Evolutionary conservation across 257 asterid genomes (phyloP).

Genomic region (Misopates orontium): DNA sequence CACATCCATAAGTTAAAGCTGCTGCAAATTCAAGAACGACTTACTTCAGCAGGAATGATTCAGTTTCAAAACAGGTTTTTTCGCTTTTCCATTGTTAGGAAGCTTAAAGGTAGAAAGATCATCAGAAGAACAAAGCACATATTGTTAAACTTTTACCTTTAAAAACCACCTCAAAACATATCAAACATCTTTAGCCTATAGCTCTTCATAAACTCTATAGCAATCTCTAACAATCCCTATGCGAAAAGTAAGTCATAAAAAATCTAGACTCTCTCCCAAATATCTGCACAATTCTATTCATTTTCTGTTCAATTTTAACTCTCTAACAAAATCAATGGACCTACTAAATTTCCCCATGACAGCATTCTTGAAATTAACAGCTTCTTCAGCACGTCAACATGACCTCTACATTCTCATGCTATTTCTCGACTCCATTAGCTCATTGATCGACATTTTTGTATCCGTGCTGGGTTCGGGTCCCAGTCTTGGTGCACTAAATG

Average conservation of each 20-base stretch:
- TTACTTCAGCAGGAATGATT: no score
- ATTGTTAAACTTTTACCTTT: no score
- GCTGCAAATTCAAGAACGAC: no score
- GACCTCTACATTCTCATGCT: conserved; percentile 73
- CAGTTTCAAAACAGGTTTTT: no score
- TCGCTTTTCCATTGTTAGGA: not conserved
- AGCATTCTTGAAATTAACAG: conserved; percentile 59
- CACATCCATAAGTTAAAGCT: no score
- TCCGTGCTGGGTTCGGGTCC: conserved; percentile 56
- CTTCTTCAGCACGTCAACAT: conserved; percentile 60
- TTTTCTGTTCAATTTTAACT: not conserved
- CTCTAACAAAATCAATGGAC: conserved; percentile 39
- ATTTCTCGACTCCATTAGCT: conserved; percentile 61
- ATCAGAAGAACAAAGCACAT: not conserved
- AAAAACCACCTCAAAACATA: no score
- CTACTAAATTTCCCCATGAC: conserved; percentile 51
- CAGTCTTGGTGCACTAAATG: conserved; percentile 77
- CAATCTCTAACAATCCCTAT: not conserved
- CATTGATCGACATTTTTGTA: conserved; percentile 46
- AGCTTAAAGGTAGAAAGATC: not conserved
- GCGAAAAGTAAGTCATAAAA: no score
- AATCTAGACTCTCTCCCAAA: no score
- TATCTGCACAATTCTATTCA: no score
- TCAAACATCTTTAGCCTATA: not conserved
- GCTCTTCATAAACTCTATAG: not conserved